Percentiles rank a stretch among this genome's conserved stretches.
These are phyloP conservation scores for Cutaneotrichosporon mucoides DNA, from an alignment of 1,284 basidiomycete genomes.

Conservation along the genomic window DNA sequence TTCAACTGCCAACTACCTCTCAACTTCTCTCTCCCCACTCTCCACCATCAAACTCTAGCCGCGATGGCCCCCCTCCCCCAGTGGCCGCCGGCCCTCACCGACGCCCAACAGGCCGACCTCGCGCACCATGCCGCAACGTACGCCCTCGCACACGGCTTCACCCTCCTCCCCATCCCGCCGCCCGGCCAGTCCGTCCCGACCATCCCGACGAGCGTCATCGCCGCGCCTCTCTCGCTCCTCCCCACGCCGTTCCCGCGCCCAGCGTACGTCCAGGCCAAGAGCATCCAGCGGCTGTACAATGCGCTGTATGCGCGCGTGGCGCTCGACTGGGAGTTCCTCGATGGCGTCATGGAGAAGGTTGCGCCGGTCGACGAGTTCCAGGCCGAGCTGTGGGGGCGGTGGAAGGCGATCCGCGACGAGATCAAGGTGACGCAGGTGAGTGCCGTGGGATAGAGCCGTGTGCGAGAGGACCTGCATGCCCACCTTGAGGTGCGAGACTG, in stretches of 20 bases:
- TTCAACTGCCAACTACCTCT: too few species aligned
- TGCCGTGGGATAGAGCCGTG: neutral
- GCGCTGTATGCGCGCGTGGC: constrained; percentile 79
- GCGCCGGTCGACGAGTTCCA: constrained; percentile 84
- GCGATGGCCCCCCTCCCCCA: constrained; percentile 35
- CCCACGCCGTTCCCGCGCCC: constrained; percentile 78
- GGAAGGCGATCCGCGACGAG: constrained; percentile 68
- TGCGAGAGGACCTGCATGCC: too few species aligned
- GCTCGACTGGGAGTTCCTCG: constrained; percentile 72
- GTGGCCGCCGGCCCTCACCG: constrained; percentile 71
- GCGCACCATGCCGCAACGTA: constrained; percentile 70
- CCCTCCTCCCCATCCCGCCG: constrained; percentile 64
- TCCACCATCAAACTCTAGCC: neutral
- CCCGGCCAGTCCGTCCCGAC: constrained; percentile 18
- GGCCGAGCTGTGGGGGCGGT: constrained; percentile 76
- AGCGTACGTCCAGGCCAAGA: constrained; percentile 65
- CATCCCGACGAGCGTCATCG: constrained; percentile 68
- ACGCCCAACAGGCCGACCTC: constrained; percentile 59
- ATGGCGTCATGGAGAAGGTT: constrained; percentile 78
- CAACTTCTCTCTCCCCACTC: too few species aligned
- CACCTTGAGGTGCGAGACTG: too few species aligned
- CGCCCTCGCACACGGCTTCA: constrained; percentile 76
- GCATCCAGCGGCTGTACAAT: constrained; percentile 76
- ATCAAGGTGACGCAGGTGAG: constrained; percentile 44
- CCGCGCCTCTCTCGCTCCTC: constrained; percentile 82